Conservation (phyloP, 176 grass and related monocot genomes). For the Puya raimondii region DNA sequence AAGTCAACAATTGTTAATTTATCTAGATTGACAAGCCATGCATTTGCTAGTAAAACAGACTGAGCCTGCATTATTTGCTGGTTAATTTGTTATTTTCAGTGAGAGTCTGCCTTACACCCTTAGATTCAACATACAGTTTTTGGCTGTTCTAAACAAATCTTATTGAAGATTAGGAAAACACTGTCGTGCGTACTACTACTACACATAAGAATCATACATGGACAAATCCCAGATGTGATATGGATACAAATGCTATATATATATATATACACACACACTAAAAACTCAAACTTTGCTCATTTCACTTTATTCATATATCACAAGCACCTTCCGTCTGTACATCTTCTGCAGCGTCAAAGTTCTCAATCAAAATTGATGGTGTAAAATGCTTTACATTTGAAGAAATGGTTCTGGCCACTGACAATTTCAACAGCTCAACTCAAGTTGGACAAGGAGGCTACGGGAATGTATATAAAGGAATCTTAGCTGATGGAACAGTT, state of each 20-base stretch:
- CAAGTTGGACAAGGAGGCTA: conserved; percentile 88
- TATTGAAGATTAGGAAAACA: background rate
- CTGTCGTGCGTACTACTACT: background rate
- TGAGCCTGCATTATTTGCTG: background rate
- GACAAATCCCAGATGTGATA: too few species aligned
- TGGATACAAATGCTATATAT: too few species aligned
- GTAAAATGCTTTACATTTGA: conserved; percentile 76
- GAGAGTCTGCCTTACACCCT: too few species aligned
- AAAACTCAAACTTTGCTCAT: too few species aligned
- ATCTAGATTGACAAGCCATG: background rate
- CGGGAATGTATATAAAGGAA: conserved; percentile 87
- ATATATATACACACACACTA: too few species aligned
- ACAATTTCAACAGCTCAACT: conserved; percentile 51
- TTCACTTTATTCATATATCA: background rate
- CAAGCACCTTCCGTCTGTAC: background rate
- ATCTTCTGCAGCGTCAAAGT: conserved; percentile 41
- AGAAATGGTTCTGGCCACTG: conserved; percentile 69
- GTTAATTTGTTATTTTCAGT: background rate
- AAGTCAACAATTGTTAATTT: background rate
- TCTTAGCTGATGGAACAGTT: conserved; percentile 53
- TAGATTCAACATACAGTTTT: background rate
- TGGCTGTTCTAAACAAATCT: background rate
- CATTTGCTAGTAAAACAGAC: background rate
- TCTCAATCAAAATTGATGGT: conserved; percentile 72
- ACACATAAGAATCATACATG: too few species aligned